phyloP scores from a whole-genome alignment of 805 yeast species.

The Yamadazyma sp. region DNA sequence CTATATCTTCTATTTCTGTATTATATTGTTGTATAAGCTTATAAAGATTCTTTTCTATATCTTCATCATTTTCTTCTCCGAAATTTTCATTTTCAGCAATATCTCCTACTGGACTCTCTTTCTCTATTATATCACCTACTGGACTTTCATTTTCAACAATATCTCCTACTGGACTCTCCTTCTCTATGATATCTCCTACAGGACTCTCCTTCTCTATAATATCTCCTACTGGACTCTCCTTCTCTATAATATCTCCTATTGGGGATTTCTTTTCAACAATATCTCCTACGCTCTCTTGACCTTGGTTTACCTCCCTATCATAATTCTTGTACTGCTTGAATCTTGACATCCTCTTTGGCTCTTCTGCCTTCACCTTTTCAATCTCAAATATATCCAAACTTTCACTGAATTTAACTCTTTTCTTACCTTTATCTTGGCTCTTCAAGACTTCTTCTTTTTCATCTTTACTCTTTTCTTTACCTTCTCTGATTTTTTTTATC shows the following conservation, averaged over 20 bases:
- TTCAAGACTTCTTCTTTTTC: not conserved
- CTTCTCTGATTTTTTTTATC: constrained; percentile 26
- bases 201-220: not conserved
- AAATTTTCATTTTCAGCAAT: not conserved
- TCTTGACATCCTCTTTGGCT: constrained; percentile 13
- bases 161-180: constrained; percentile 3
- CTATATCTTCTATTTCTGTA: constrained; percentile 44
- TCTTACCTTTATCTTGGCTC: constrained; percentile 20
- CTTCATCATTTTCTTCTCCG: constrained; percentile 3
- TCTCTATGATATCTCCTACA: not conserved
- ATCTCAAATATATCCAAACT: constrained; percentile 56
- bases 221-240: constrained; percentile 1
- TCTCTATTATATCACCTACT: not conserved
- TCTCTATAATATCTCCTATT: not conserved
- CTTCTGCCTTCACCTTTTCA: constrained; percentile 51
- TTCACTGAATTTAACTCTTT: constrained; percentile 54
- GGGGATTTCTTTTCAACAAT: not conserved
- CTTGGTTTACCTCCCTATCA: too few species aligned
- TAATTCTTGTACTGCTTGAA: constrained; percentile 15
- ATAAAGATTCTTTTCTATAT: constrained; percentile 6
- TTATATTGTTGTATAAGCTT: constrained; percentile 9
- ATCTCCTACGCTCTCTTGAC: too few species aligned
- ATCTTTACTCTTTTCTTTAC: constrained; percentile 1
- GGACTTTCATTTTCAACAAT: constrained; percentile 4
- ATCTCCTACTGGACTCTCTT: not conserved